These are phyloP conservation scores for Pythium grandisporangium DNA, from an alignment of 352 stramenopile species.

Conservation along the genomic window DNA sequence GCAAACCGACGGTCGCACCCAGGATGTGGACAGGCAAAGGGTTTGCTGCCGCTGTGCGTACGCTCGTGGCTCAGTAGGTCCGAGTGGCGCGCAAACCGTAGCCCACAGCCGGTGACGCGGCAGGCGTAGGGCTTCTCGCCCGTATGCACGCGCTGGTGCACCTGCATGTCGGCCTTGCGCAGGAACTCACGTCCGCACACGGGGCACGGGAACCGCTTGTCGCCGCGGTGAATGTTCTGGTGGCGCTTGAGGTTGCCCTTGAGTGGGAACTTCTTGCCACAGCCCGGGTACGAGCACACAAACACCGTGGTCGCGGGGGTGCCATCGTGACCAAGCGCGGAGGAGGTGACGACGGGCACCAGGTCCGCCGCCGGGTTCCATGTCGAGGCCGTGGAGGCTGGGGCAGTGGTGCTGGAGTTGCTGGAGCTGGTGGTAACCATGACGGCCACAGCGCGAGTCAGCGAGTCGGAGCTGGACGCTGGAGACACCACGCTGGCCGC, in stretches of 20 bases:
- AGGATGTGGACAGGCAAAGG: conserved; percentile 22
- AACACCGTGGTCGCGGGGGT: conserved; percentile 2
- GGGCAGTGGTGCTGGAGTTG: no score
- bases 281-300: conserved; percentile 17
- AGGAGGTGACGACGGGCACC: conserved; percentile 2
- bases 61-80: conserved; percentile 43
- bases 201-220: conserved; percentile 24
- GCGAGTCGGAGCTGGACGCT: no score
- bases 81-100: conserved; percentile 32
- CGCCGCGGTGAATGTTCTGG: conserved; percentile 21
- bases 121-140: conserved; percentile 40
- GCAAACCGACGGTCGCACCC: conserved; percentile 20
- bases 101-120: conserved; percentile 16
- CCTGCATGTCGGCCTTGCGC: conserved; percentile 34
- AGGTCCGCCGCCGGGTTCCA: conserved; percentile 11
- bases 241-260: conserved; percentile 35
- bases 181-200: conserved; percentile 26
- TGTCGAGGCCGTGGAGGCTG: no score
- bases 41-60: conserved; percentile 31
- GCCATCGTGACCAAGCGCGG: not conserved
- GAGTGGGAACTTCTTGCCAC: conserved; percentile 19
- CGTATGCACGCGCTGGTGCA: conserved; percentile 33
- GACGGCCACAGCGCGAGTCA: no score
- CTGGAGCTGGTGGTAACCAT: no score
- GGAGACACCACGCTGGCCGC: no score